Evolutionary conservation across 2,329 filamentous ascomycete species (phyloP), one percentile per base, ranked within the genome.

Genomic region (Alternaria sp.): DNA sequence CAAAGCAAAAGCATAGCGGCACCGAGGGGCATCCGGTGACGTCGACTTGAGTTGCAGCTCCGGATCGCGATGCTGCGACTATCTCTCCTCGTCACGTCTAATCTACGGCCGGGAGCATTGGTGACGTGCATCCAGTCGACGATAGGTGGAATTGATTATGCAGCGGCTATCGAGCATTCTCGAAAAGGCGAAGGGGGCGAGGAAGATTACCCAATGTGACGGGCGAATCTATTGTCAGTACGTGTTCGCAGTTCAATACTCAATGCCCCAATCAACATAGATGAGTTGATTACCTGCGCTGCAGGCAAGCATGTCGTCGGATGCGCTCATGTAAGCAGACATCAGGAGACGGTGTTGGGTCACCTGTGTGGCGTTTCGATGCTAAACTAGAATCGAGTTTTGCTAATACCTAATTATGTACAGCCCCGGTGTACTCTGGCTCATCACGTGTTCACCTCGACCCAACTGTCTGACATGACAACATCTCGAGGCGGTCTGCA

Each of bases 81-180:
- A 56, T 33, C 51, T 53, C 34, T 54, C 50, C 26, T 40, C 44
- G 44, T 40, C 21, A 14, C 33, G 41, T 54, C 49, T 51, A 58
- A 62, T 62, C 61, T 60, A 49, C 54, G 54, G 46, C 48, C 26
- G 52, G 33, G 45, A n/a, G 49, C 36, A 52, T 54, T 58, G 54
- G 62, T 71, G 71, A 72, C 70, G 69, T 72, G 71, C 68, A 67
- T 70, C 62, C 58, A 61, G 60, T 63, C 53, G 63, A 54, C 62
- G 51, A 49, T 31, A 53, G 54, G 56, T 62, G 62, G 62, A 33
- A 44, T 61, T 61, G 34, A 45, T 62, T 62, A 67, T 64, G 58
- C 63, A 63, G 72, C 72, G 72, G 72, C 68, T 73, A 74, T 72
- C 72, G 65, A 69, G 71, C 59, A 50, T 48, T 69, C 54, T 49